Percentiles rank a stretch among this genome's conserved stretches.
phyloP scores from a whole-genome alignment of 371 early-diverging fungal genomes.

The Mucor racemosus region DNA sequence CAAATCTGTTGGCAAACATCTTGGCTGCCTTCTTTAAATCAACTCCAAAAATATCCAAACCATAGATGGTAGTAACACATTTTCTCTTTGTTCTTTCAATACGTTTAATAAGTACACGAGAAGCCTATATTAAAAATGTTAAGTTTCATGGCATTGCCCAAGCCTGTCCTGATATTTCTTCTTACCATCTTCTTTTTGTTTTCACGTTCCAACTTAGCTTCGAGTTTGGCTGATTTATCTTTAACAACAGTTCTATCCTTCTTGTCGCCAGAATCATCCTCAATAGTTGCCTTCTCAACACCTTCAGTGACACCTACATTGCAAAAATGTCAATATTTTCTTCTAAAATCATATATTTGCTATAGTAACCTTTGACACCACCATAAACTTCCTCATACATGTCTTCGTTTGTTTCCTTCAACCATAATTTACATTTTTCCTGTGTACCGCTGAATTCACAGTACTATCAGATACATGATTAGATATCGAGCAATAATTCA shows the following conservation, averaged over 20 bases:
- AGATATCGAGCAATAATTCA: neutral
- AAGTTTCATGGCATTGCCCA: neutral
- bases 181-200: slow-evolving; percentile 75
- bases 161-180: neutral
- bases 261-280: slow-evolving; percentile 39
- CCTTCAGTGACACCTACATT: slow-evolving; percentile 46
- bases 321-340: neutral
- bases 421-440: slow-evolving; percentile 84
- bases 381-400: slow-evolving; percentile 59
- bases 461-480: slow-evolving; percentile 59
- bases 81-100: slow-evolving; percentile 92
- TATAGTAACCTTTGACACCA: slow-evolving; percentile 48
- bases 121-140: slow-evolving; percentile 31
- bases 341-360: neutral
- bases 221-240: slow-evolving; percentile 58
- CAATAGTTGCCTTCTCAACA: slow-evolving; percentile 33
- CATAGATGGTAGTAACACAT: slow-evolving; percentile 78
- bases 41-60: slow-evolving; percentile 83
- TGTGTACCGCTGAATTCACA: slow-evolving; percentile 88
- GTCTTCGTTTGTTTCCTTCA: slow-evolving; percentile 65
- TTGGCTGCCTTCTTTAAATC: slow-evolving; percentile 96
- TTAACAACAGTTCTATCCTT: slow-evolving; percentile 56
- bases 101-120: slow-evolving; percentile 76
- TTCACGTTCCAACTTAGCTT: slow-evolving; percentile 79
- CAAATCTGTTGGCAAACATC: slow-evolving; percentile 89